Conservation (phyloP, 768 basidiomycete genomes). For the Cystoderma amianthinum region DNA sequence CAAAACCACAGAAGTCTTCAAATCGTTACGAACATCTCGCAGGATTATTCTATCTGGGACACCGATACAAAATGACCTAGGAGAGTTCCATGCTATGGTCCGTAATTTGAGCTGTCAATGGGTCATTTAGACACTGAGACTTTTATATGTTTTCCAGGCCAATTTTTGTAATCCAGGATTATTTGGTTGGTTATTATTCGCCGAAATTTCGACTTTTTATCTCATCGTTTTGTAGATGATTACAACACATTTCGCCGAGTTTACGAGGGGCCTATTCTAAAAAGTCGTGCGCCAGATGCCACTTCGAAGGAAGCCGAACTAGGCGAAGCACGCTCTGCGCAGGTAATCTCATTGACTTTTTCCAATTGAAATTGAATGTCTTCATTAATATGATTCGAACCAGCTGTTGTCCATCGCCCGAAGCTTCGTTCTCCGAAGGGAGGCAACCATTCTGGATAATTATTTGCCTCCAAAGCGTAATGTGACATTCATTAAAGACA, state of each 20-base stretch:
- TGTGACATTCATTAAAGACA: slow-evolving; percentile 13
- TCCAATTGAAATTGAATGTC: background rate
- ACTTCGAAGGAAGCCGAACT: slow-evolving; percentile 65
- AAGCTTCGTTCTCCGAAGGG: slow-evolving; percentile 88
- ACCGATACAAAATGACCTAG: slow-evolving; percentile 93
- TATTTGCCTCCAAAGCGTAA: slow-evolving; percentile 89
- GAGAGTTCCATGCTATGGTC: slow-evolving; percentile 97
- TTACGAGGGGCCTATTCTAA: slow-evolving; percentile 85
- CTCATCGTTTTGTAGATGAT: slow-evolving; percentile 42
- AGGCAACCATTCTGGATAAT: slow-evolving; percentile 73
- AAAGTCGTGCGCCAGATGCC: slow-evolving; percentile 75
- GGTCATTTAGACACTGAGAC: background rate
- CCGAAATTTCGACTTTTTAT: slow-evolving; percentile 3
- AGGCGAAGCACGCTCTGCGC: slow-evolving; percentile 71
- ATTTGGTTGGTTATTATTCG: slow-evolving; percentile 43
- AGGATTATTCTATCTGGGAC: slow-evolving; percentile 93
- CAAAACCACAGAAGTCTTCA: slow-evolving; percentile 86
- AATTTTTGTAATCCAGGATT: slow-evolving; percentile 94
- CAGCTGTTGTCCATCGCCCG: slow-evolving; percentile 70
- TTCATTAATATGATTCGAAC: too few species aligned
- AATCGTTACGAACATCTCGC: slow-evolving; percentile 63
- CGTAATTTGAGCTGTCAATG: slow-evolving; percentile 17
- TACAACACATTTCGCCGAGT: slow-evolving; percentile 70
- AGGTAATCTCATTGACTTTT: slow-evolving; percentile 35
- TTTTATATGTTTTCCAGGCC: slow-evolving; percentile 35